Conservation (phyloP, 305 asterid species). For the Euphrasia arctica region DNA sequence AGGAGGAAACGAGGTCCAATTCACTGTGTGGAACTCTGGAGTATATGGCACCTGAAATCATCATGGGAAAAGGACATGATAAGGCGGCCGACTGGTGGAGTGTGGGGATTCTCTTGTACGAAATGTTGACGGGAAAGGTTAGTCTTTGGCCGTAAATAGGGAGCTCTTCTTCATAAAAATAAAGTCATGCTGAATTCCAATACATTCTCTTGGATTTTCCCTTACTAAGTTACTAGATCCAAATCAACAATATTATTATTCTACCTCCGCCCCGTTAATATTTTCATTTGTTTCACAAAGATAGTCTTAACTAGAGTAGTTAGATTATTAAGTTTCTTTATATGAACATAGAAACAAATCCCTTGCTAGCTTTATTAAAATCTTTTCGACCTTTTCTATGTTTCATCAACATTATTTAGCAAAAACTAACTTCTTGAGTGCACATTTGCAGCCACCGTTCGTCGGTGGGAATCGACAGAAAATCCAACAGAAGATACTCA, state of each 20-base stretch:
- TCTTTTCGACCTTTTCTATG: not conserved
- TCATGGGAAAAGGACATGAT: conserved; percentile 81
- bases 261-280: too few species aligned
- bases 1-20: conserved; percentile 65
- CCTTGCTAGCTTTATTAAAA: too few species aligned
- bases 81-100: conserved; percentile 99
- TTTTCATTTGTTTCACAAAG: too few species aligned
- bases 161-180: not conserved
- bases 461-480: conserved; percentile 55
- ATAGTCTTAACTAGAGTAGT: too few species aligned
- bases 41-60: conserved; percentile 94
- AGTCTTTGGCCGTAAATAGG: conserved; percentile 1
- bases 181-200: not conserved
- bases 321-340: too few species aligned
- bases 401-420: not conserved
- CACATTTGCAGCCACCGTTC: conserved; percentile 62
- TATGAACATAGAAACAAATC: too few species aligned
- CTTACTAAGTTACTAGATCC: not conserved
- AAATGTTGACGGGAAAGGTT: conserved; percentile 94
- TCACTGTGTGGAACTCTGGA: conserved; percentile 92
- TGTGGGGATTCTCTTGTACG: conserved; percentile 79
- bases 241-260: too few species aligned
- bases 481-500: conserved; percentile 66
- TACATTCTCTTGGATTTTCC: conserved; percentile 10
- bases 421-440: conserved; percentile 7